Base-by-base conservation (phyloP, 2,329 filamentous ascomycete species). In the Botrytis fragariae region DNA sequence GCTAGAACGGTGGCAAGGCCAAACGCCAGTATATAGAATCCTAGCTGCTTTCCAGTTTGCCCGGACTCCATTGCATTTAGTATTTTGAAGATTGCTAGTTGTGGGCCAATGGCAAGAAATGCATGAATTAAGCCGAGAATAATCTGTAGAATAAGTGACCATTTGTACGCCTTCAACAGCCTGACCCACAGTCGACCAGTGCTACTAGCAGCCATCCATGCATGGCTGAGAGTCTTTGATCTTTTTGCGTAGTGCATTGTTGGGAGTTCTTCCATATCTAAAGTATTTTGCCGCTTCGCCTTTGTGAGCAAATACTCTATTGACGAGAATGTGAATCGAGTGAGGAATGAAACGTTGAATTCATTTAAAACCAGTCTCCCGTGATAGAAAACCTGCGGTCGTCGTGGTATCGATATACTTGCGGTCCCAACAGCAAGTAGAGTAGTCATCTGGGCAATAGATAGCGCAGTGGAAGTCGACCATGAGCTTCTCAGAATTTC, bases 321-420 rank as follows among this genome's bases (percentile, higher is more conserved):
- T 91, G 91, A 94, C 69, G 84, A 83, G 82, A 90, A 94, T 8
- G 88, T 92, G 78, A 88, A 88, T 70, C 88, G 87, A 70, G 82
- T 86, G 69, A 91, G 84, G 1, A 89, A 86, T 4, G 89, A 89
- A 4, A 84, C 84, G 0, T 90, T 90, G 77, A 85, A 86, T 81
- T 91, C 85, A 32, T 84, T 83, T 77, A 94, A 91, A 54, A 94
- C 90, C 10, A 84, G 78, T 71, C 85, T 83, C 37, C 84, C 89
- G 45, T 90, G 79, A 76, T 77, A 86, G 77, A 85, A 92, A 35
- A 94, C 88, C 69, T 89, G 84, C 2, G 92, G 92, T 25, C 92
- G 86, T 65, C 92, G 86, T 14, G 90, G 91, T n/a, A 93, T 82
- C 1, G 86, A 84, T n/a, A 90, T 75, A 76, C 86, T 86, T 25